Evolutionary conservation across 176 grass and related monocot species (phyloP), one percentile per base, ranked within the genome.

Genomic region (Triticum dicoccoides): DNA sequence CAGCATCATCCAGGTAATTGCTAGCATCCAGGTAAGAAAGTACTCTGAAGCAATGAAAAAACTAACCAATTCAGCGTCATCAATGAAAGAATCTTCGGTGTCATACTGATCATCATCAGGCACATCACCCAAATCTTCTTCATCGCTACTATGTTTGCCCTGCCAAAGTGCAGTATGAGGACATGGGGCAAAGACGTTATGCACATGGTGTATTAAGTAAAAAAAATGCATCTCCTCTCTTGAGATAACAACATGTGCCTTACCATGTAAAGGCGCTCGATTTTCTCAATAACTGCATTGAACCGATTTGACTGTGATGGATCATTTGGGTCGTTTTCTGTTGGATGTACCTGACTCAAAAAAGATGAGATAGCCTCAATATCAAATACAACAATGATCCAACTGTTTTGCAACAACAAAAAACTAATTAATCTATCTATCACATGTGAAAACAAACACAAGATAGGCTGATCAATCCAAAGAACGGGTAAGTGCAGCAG

Each of bases 21-120:
- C 66, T 62, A 73, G 15, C 54, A 42, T 75, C 37, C 25, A 64
- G 33, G 45, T 85, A 63, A 85, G 72, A 37, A 82, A 35, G 52
- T 14, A 54, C 6, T 13, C 81, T 69, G 44, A 20, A 79, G n/a
- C 73, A 86, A 69, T 52, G 61, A 10, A 3, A 68, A 85, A 77
- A 87, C 85, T 76, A 80, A 93, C 91, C 93, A 95, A 87, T 82
- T 95, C 93, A 61, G 84, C 61, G 51, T 93, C 93, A 85, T 95
- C 93, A 83, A 95, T 95, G 65, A 95, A 95, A 27, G 91, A 95
- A 89, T 95, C 93, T 67, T 95, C 91, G 13, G 93, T 95, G 64
- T 95, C 93, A 87, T 95, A 93, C 65, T 93, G 93, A 89, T 95
- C 91, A 87, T 93, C 93, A 82, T 91, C 93, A 38, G 89, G 93